Conservation (phyloP, 108 stramenopile species). For the Cyclotella choctawhatcheeana region DNA sequence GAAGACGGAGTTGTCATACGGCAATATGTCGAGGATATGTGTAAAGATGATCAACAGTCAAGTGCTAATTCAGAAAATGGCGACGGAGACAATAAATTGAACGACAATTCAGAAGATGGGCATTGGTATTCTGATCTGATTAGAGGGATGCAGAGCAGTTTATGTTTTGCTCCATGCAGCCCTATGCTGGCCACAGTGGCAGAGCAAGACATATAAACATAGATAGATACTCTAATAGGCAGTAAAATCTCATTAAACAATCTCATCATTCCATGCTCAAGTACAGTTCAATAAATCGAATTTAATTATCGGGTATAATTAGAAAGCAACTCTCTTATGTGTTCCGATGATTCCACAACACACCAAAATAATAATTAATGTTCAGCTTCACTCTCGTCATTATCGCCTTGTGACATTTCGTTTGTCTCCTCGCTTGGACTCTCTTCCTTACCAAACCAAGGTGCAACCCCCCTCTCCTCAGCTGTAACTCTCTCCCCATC, state of each 20-base stretch:
- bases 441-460: slow-evolving; percentile 73
- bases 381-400: background rate
- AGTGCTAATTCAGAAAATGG: background rate
- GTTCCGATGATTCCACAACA: too few relatives aligned
- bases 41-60: background rate
- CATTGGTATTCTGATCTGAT: slow-evolving; percentile 21
- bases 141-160: slow-evolving; percentile 4
- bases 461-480: slow-evolving; percentile 79
- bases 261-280: too few relatives aligned
- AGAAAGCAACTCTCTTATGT: too few relatives aligned
- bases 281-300: too few relatives aligned
- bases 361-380: too few relatives aligned
- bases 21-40: slow-evolving; percentile 27
- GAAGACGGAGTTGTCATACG: slow-evolving; percentile 39
- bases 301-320: too few relatives aligned
- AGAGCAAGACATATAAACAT: slow-evolving; percentile 1
- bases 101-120: slow-evolving; percentile 17
- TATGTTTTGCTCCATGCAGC: slow-evolving; percentile 18
- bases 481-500: slow-evolving; percentile 57
- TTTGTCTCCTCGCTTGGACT: slow-evolving; percentile 32
- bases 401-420: background rate
- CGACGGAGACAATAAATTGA: background rate
- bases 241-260: too few relatives aligned
- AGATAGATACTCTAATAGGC: background rate
- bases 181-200: slow-evolving; percentile 4